phyloP scores from a whole-genome alignment of 1,284 basidiomycete species.

The Ganoderma lucidum region DNA sequence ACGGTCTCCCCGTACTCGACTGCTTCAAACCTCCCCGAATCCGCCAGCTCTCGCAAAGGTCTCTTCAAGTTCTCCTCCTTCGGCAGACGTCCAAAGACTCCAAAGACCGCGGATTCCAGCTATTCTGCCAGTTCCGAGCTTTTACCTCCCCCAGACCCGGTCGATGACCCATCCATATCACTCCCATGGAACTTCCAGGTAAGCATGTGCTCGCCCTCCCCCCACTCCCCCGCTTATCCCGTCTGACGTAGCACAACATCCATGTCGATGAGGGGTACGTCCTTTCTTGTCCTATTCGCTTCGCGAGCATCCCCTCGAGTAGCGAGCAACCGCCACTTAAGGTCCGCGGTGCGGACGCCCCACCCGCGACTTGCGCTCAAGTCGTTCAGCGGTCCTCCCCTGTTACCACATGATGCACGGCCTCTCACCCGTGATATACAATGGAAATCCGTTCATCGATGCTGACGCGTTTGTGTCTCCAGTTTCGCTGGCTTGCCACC shows the following conservation, averaged over 20 bases:
- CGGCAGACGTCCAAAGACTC: conserved; percentile 48
- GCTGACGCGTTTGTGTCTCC: conserved; percentile 18
- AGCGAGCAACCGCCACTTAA: conserved; percentile 1
- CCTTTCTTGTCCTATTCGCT: background rate
- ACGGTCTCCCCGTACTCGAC: conserved; percentile 36
- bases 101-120: conserved; percentile 43
- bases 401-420: background rate
- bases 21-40: conserved; percentile 43
- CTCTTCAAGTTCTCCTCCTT: conserved; percentile 56
- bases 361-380: background rate
- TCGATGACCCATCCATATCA: conserved; percentile 70
- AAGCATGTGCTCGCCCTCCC: conserved; percentile 36
- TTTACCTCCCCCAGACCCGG: conserved; percentile 43
- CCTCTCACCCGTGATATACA: background rate
- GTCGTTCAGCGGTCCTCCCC: background rate
- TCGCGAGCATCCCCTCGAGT: background rate
- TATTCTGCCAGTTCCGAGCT: conserved; percentile 38
- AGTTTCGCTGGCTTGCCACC: conserved; percentile 77
- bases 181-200: conserved; percentile 81
- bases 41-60: conserved; percentile 48
- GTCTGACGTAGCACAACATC: conserved; percentile 66
- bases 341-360: background rate
- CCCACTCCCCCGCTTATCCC: conserved; percentile 14
- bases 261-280: conserved; percentile 80
- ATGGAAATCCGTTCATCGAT: background rate